These are phyloP conservation scores for Aspergillus ustus DNA, from an alignment of 2,329 filamentous ascomycete species.

Conservation along the genomic window DNA sequence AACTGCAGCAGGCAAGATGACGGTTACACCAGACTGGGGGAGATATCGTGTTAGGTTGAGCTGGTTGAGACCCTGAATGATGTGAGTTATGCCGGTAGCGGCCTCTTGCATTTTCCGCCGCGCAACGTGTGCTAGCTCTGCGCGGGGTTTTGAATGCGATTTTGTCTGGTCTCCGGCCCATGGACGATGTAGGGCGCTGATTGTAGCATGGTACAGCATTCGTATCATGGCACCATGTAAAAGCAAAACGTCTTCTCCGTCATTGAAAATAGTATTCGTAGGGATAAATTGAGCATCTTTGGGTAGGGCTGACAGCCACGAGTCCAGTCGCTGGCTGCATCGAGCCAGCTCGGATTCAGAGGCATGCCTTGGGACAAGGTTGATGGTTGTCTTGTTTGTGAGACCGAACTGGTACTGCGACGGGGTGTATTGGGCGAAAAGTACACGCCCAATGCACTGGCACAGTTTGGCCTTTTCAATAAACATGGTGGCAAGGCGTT, in stretches of 20 bases:
- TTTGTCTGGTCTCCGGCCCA: slow-evolving; percentile 60
- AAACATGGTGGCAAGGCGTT: slow-evolving; percentile 78
- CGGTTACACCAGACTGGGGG: slow-evolving; percentile 83
- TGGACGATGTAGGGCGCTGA: slow-evolving; percentile 85
- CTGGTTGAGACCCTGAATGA: slow-evolving; percentile 73
- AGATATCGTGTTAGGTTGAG: slow-evolving; percentile 74
- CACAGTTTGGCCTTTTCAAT: slow-evolving; percentile 87
- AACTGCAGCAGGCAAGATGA: slow-evolving; percentile 84
- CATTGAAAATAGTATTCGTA: slow-evolving; percentile 63
- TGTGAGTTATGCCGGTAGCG: slow-evolving; percentile 77
- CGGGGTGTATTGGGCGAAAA: slow-evolving; percentile 86
- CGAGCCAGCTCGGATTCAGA: slow-evolving; percentile 74
- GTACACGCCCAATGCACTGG: slow-evolving; percentile 80
- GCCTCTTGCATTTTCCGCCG: slow-evolving; percentile 80
- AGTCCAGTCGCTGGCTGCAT: slow-evolving; percentile 75
- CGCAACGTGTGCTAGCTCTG: slow-evolving; percentile 70
- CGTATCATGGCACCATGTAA: slow-evolving; percentile 82
- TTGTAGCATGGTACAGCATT: slow-evolving; percentile 87
- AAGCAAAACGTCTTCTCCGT: slow-evolving; percentile 53
- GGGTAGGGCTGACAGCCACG: slow-evolving; percentile 73
- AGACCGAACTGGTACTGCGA: slow-evolving; percentile 73
- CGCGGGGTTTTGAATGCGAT: slow-evolving; percentile 37
- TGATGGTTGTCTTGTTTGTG: slow-evolving; percentile 74
- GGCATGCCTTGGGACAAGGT: slow-evolving; percentile 81
- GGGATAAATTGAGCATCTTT: slow-evolving; percentile 70